A percentile compares a stretch with the other conserved stretches of the same genome.
phyloP scores from a whole-genome alignment of 345 rosid genomes.

The Aquilaria sinensis region DNA sequence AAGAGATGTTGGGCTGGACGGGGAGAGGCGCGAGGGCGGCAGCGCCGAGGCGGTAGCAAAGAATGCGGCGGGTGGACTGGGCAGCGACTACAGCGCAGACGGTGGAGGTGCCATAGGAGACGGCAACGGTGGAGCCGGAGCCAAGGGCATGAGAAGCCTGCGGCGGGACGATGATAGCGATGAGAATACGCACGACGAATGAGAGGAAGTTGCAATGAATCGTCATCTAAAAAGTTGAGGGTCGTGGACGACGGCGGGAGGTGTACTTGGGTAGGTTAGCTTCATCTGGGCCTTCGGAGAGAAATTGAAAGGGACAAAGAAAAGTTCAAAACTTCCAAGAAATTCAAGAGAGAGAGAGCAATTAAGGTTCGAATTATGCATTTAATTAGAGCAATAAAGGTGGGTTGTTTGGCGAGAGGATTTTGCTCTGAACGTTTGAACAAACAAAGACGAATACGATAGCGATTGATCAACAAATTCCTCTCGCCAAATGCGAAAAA shows the following conservation, averaged over 20 bases:
- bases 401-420: too few species aligned
- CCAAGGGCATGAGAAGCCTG: slow-evolving; percentile 38
- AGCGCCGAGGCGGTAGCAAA: slow-evolving; percentile 32
- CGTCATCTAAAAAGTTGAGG: slow-evolving; percentile 41
- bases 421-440: too few species aligned
- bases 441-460: too few species aligned
- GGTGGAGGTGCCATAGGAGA: slow-evolving; percentile 41
- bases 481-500: too few species aligned
- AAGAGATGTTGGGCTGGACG: slow-evolving; percentile 49
- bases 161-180: slow-evolving; percentile 10
- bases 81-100: slow-evolving; percentile 60
- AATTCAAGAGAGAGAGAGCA: slow-evolving; percentile 1
- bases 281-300: slow-evolving; percentile 36
- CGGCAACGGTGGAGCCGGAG: slow-evolving; percentile 68
- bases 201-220: slow-evolving; percentile 10
- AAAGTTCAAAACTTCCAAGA: background rate
- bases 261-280: slow-evolving; percentile 19
- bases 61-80: slow-evolving; percentile 29
- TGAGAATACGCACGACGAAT: slow-evolving; percentile 8
- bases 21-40: slow-evolving; percentile 11
- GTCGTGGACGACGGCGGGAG: slow-evolving; percentile 21
- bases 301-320: slow-evolving; percentile 3
- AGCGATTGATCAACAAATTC: too few species aligned
- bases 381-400: too few species aligned
- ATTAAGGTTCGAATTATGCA: too few species aligned